Conservation (phyloP, 2,329 filamentous ascomycete species). For the Clarireedia sp. region DNA sequence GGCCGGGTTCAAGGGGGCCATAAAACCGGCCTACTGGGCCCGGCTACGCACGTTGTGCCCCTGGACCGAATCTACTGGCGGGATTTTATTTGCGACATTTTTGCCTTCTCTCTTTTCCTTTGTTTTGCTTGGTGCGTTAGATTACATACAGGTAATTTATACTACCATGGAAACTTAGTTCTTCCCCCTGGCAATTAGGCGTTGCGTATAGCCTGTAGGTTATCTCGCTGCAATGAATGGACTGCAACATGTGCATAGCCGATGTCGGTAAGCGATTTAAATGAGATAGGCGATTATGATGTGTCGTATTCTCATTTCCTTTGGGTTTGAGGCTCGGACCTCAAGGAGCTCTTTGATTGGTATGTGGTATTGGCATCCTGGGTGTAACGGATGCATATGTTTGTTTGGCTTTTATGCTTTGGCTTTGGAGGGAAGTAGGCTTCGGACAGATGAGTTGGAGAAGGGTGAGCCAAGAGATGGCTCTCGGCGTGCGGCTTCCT, state of each 20-base stretch:
- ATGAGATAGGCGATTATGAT: conserved; percentile 7
- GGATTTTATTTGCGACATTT: neutral
- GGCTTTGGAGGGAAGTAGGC: neutral
- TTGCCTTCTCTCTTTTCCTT: neutral
- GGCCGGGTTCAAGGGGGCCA: no score
- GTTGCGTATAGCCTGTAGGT: no score
- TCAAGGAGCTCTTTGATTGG: neutral
- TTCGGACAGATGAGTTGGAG: neutral
- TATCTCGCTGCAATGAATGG: no score
- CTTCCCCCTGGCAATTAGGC: no score
- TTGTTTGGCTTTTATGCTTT: neutral
- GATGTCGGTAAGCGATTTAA: neutral
- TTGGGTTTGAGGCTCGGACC: neutral
- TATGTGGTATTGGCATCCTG: neutral
- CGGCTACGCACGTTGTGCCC: neutral
- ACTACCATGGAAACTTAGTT: no score
- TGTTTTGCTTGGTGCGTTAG: neutral
- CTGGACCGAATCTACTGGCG: neutral
- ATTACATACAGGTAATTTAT: no score
- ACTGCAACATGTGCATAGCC: no score
- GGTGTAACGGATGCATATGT: neutral
- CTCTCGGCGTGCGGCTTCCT: neutral
- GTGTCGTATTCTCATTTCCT: neutral
- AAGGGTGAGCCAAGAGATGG: neutral
- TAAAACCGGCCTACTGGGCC: neutral